Conservation (phyloP, 2,329 filamentous ascomycete genomes). For the Scedosporium apiospermum region DNA sequence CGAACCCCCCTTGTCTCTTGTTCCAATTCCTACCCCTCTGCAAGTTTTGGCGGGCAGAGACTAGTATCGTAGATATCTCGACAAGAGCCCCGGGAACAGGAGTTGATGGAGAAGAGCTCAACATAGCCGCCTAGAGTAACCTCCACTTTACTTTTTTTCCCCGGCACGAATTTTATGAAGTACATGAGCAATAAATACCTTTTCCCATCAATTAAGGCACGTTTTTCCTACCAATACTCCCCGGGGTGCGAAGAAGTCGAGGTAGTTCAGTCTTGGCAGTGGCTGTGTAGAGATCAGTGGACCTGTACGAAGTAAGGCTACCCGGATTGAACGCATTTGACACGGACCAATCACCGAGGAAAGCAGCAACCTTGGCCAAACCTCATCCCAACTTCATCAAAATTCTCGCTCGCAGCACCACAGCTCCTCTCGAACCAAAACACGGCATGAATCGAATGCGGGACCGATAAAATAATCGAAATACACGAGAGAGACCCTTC, state of each 20-base stretch:
- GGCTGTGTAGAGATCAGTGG: constrained; percentile 1
- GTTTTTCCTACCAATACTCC: background rate
- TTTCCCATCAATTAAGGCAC: background rate
- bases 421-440: background rate
- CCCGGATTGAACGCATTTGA: background rate
- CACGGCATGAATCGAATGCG: background rate
- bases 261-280: background rate
- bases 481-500: background rate
- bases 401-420: background rate
- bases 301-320: background rate
- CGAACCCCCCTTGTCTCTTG: background rate
- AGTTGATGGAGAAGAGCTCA: background rate
- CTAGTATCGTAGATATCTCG: background rate
- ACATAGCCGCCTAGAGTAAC: background rate
- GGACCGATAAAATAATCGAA: background rate
- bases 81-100: background rate
- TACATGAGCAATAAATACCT: constrained; percentile 2
- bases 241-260: background rate
- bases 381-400: background rate
- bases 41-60: background rate
- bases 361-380: background rate
- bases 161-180: background rate
- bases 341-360: background rate
- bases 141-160: background rate
- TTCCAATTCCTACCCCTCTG: background rate